phyloP scores from a whole-genome alignment of 306 rosid species.

The Cucumis hystrix region DNA sequence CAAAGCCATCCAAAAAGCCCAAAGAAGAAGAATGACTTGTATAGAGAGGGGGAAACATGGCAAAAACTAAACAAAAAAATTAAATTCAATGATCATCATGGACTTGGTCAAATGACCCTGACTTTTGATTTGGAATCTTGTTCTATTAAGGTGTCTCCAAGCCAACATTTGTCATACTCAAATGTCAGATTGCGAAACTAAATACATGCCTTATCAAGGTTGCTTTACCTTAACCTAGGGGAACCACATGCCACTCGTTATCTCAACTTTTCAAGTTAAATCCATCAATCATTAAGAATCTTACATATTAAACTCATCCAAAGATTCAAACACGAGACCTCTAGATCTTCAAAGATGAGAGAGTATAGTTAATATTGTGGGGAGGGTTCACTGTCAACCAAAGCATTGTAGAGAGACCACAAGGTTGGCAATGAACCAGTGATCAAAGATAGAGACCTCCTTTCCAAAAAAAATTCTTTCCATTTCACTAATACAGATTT shows the following conservation, averaged over 20 bases:
- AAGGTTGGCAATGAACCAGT: not conserved
- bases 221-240: not conserved
- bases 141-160: not conserved
- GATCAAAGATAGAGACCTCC: not conserved
- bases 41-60: not conserved
- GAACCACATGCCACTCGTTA: not conserved
- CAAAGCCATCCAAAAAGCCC: not conserved
- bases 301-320: not conserved
- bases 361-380: not conserved
- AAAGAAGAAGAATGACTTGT: not conserved
- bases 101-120: not conserved
- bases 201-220: not conserved
- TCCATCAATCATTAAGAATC: not conserved
- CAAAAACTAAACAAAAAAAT: not conserved
- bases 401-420: not conserved
- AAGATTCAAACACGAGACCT: not conserved
- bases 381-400: not conserved
- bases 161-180: not conserved
- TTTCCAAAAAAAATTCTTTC: not conserved
- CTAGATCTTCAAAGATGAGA: not conserved
- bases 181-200: not conserved
- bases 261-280: not conserved
- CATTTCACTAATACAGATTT: not conserved
- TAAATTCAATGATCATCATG: not conserved
- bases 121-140: not conserved